Evolutionary conservation across 2,329 filamentous ascomycete genomes (phyloP).

Genomic region (Colletotrichum tabaci): DNA sequence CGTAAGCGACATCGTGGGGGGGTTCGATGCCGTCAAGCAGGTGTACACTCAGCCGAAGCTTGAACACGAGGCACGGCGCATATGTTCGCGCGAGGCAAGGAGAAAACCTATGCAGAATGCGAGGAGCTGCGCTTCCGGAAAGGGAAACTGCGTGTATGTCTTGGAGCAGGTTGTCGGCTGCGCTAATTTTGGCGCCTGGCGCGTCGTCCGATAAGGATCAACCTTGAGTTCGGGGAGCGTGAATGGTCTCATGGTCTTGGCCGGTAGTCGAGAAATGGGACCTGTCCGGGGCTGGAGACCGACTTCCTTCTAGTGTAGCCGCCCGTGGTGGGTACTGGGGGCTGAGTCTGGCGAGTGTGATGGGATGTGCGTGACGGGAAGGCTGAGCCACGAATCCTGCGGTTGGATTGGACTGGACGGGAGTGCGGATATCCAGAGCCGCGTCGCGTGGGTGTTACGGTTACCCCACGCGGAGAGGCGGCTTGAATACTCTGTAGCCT

Average conservation of each 20-base stretch:
- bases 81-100: background rate
- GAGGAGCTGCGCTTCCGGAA: background rate
- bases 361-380: constrained; percentile 40
- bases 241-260: background rate
- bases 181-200: constrained; percentile 41
- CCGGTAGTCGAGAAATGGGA: constrained; percentile 3
- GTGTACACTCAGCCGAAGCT: constrained; percentile 13
- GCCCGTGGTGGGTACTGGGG: constrained; percentile 30
- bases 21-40: constrained; percentile 7
- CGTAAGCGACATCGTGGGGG: constrained; percentile 4
- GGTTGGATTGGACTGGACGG: constrained; percentile 38
- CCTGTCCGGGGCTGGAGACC: constrained; percentile 2
- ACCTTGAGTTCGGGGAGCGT: background rate
- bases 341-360: constrained; percentile 40
- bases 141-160: background rate
- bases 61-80: constrained; percentile 22
- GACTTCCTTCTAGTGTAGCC: constrained; percentile 12
- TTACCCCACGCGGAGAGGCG: constrained; percentile 35
- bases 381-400: constrained; percentile 33
- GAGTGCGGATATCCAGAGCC: constrained; percentile 43
- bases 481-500: constrained; percentile 20
- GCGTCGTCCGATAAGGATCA: constrained; percentile 9
- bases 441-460: constrained; percentile 30
- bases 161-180: background rate
- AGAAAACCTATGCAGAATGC: background rate